Evolutionary conservation across 108 stramenopile genomes (phyloP).

Genomic region (Cyclotella kingstonii): DNA sequence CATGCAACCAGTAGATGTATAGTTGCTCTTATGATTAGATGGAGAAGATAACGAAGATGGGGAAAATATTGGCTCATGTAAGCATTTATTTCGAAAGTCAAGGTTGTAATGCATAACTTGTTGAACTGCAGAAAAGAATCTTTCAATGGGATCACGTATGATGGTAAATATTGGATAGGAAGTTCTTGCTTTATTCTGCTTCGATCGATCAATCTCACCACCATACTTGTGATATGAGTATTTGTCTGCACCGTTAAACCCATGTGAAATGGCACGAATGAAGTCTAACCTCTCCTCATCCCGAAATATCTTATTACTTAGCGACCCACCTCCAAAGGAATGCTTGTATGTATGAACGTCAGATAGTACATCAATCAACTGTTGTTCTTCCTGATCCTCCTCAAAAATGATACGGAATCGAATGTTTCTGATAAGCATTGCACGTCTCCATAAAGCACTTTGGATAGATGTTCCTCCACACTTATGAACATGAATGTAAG

Average conservation of each 20-base stretch:
- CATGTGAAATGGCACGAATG: slow-evolving; percentile 9
- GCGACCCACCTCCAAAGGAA: slow-evolving; percentile 12
- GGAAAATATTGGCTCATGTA: slow-evolving; percentile 6
- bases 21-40: no score
- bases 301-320: slow-evolving; percentile 1
- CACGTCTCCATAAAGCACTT: slow-evolving; percentile 7
- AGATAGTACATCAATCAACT: not conserved
- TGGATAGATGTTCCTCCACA: slow-evolving; percentile 32
- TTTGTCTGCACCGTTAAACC: no score
- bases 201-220: not conserved
- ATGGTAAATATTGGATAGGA: slow-evolving; percentile 27
- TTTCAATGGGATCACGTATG: slow-evolving; percentile 31
- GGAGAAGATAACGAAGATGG: not conserved
- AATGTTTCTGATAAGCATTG: slow-evolving; percentile 4
- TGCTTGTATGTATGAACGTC: slow-evolving; percentile 22
- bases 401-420: not conserved
- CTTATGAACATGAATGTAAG: slow-evolving; percentile 29
- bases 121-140: slow-evolving; percentile 26
- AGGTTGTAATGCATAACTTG: slow-evolving; percentile 33
- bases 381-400: not conserved
- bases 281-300: slow-evolving; percentile 11
- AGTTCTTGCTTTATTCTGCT: not conserved
- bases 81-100: slow-evolving; percentile 19
- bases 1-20: no score
- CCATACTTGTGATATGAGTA: no score